Conservation (phyloP, 495 filamentous ascomycete species). For the Penicillium soppii region DNA sequence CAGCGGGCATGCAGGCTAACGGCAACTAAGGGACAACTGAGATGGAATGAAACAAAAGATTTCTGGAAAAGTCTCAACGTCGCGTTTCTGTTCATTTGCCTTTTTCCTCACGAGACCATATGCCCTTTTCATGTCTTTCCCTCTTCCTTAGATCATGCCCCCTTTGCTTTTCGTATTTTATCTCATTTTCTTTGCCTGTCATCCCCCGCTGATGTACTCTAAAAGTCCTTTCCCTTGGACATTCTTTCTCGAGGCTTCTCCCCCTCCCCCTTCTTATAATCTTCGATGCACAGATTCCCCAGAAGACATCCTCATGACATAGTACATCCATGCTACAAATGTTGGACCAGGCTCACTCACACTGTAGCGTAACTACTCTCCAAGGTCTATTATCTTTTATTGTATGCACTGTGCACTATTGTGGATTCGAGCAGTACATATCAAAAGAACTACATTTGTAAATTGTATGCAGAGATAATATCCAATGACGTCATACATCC, state of each 20-base stretch:
- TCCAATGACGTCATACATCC: no score
- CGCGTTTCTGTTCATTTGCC: constrained; percentile 3
- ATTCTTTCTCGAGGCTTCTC: constrained; percentile 1
- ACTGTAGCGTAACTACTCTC: not conserved
- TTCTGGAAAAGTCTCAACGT: constrained; percentile 5
- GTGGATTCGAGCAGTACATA: no score
- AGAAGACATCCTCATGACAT: constrained; percentile 22
- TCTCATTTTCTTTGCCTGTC: constrained; percentile 10
- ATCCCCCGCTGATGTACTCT: constrained; percentile 30
- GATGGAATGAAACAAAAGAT: constrained; percentile 5
- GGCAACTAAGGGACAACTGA: constrained; percentile 33
- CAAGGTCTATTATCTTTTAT: no score
- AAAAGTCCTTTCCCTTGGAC: constrained; percentile 29
- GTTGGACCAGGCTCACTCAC: constrained; percentile 4
- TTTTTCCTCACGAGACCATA: constrained; percentile 36
- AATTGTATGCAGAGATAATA: no score
- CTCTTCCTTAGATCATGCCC: constrained; percentile 31
- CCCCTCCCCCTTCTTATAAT: constrained; percentile 19
- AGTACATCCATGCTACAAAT: constrained; percentile 26
- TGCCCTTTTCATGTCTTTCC: constrained; percentile 34
- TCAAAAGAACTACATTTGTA: no score
- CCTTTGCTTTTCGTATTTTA: constrained; percentile 7
- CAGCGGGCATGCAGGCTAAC: constrained; percentile 37
- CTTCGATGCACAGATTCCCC: constrained; percentile 37
- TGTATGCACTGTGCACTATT: no score